Percentiles rank a stretch among this genome's conserved stretches.
Evolutionary conservation across 352 stramenopile genomes (phyloP).

Genomic region (Globisporangium irregulare): DNA sequence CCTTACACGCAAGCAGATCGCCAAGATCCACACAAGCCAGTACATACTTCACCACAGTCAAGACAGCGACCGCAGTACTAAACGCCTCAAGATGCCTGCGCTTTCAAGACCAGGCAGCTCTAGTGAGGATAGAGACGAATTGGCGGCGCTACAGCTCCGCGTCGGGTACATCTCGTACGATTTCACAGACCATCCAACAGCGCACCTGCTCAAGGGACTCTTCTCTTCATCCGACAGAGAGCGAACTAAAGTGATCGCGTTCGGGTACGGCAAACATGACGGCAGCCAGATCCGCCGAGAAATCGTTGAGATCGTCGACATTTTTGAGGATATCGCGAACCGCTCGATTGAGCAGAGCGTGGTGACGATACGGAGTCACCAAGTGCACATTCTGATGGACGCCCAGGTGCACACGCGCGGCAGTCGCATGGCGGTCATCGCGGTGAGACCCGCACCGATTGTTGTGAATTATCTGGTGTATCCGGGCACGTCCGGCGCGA

Average conservation of each 20-base stretch:
- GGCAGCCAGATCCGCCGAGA: constrained; percentile 33
- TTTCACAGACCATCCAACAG: constrained; percentile 78
- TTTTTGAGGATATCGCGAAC: constrained; percentile 49
- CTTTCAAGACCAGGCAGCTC: background rate
- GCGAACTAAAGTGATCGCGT: constrained; percentile 30
- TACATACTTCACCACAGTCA: constrained; percentile 6
- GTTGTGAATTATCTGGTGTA: constrained; percentile 86
- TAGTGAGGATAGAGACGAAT: background rate
- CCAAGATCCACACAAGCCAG: constrained; percentile 28
- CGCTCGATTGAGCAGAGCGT: constrained; percentile 41
- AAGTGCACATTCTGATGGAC: constrained; percentile 75
- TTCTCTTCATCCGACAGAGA: constrained; percentile 42
- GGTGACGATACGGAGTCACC: constrained; percentile 26
- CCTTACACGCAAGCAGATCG: constrained; percentile 36
- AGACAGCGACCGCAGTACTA: background rate
- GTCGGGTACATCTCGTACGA: constrained; percentile 83
- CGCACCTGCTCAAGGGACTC: constrained; percentile 72
- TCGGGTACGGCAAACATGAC: constrained; percentile 71
- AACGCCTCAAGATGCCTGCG: background rate
- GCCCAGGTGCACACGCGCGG: constrained; percentile 74
- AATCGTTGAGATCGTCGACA: constrained; percentile 36
- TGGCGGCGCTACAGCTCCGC: constrained; percentile 25
- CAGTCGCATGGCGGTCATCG: constrained; percentile 47
- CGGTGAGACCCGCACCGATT: constrained; percentile 46
- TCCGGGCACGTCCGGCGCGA: constrained; percentile 68